These are phyloP conservation scores for Linum lewisii DNA, from an alignment of 345 rosid genomes.

Conservation along the genomic window DNA sequence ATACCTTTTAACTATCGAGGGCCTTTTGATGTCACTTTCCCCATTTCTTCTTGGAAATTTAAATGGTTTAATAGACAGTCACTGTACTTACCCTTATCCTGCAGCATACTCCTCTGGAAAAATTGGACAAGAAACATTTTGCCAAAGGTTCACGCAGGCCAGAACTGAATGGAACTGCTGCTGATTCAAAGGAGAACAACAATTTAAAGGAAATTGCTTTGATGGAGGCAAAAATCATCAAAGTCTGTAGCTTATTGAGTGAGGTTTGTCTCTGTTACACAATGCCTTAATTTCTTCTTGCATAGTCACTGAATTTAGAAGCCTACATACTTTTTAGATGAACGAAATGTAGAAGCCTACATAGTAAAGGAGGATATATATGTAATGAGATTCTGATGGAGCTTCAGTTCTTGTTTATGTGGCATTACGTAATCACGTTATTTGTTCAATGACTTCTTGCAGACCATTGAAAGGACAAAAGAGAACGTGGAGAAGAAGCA, in stretches of 20 bases:
- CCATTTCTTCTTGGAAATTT: not conserved
- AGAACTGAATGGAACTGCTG: slow-evolving; percentile 44
- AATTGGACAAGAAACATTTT: slow-evolving; percentile 87
- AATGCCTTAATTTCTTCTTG: not conserved
- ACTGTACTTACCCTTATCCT: slow-evolving; percentile 10
- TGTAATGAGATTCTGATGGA: not conserved
- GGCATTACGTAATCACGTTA: not conserved
- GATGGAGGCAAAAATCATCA: slow-evolving; percentile 62
- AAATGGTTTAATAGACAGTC: not conserved
- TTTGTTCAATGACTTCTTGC: slow-evolving; percentile 12
- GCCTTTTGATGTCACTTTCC: no score
- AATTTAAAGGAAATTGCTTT: slow-evolving; percentile 57
- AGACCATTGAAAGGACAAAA: slow-evolving; percentile 67
- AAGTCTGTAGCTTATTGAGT: slow-evolving; percentile 55
- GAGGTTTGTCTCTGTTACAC: slow-evolving; percentile 43
- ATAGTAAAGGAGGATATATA: no score
- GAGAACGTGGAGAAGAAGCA: slow-evolving; percentile 91
- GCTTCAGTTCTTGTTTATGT: not conserved
- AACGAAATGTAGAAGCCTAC: not conserved
- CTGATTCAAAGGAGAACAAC: slow-evolving; percentile 33
- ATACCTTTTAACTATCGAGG: not conserved
- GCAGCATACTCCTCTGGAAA: slow-evolving; percentile 73
- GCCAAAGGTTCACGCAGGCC: slow-evolving; percentile 47
- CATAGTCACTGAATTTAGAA: not conserved
- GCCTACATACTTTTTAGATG: no score